Evolutionary conservation across 1,284 basidiomycete genomes (phyloP).

Genomic region (Fomes fomentarius): DNA sequence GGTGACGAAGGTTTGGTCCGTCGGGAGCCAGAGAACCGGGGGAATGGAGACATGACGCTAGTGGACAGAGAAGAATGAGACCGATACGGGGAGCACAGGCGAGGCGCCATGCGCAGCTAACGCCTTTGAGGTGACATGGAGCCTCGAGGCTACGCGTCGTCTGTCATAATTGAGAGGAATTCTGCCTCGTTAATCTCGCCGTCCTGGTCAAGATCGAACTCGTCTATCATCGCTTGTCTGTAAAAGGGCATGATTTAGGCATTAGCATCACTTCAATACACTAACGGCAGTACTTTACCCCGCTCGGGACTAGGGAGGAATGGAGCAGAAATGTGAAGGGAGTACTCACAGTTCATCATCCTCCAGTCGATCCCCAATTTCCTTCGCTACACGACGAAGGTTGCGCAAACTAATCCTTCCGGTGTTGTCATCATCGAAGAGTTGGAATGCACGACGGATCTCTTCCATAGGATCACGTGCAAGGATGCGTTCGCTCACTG

Average conservation of each 20-base stretch:
- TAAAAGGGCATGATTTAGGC: conserved; percentile 1
- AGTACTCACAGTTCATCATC: conserved; percentile 92
- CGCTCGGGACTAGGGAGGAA: too few species aligned
- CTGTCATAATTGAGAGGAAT: conserved; percentile 96
- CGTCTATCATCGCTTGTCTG: conserved; percentile 99
- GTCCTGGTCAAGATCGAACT: conserved; percentile 99
- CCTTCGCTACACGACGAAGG: conserved; percentile 92
- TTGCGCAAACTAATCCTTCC: conserved; percentile 95
- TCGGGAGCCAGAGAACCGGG: not conserved
- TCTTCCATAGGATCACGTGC: conserved; percentile 96
- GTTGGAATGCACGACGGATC: conserved; percentile 91
- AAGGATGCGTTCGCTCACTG: conserved; percentile 96
- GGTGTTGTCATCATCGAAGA: conserved; percentile 96
- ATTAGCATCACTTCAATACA: not conserved
- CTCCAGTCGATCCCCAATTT: conserved; percentile 94
- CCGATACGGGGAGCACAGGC: too few species aligned
- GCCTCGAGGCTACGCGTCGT: conserved; percentile 63
- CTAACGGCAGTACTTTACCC: too few species aligned
- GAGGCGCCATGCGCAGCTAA: not conserved
- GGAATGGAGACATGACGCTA: conserved; percentile 3
- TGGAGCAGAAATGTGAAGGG: not conserved
- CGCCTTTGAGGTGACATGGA: conserved; percentile 4
- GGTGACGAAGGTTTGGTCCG: not conserved
- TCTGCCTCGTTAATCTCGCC: conserved; percentile 96
- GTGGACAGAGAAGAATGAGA: too few species aligned